Evolutionary conservation across 108 stramenopile genomes (phyloP), one percentile per base, ranked within the genome.

Genomic region (Skeletonema costatum): DNA sequence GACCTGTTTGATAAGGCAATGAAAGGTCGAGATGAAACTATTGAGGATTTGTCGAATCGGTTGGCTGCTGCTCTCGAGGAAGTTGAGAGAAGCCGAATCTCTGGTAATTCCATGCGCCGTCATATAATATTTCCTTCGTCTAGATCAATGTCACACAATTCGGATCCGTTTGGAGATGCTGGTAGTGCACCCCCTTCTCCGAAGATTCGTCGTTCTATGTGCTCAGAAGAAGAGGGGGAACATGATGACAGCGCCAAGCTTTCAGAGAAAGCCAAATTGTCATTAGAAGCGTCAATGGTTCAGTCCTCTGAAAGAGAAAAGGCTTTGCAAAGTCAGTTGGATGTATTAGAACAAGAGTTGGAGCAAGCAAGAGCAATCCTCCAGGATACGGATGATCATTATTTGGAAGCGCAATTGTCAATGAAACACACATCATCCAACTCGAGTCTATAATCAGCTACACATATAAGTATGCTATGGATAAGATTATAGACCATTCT

Each of bases 301-400:
- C 73, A 81, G 39, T 70, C 68, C 13, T 68, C 80, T 17, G n/a
- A 14, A n/a, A 70, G 73, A 66, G 73, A 74, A 73, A 66, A 74
- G 53, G 84, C 79, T 11, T 75, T 91, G 64, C 81, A 86, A 68
- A 86, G 87, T 35, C 82, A 89, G 11, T 62, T 91, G 29, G 77
- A 84, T 10, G 80, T 80, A 9, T 70, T 91, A 67, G 93, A 93
- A 74, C 78, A 72, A 65, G 87, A 90, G 64, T 86, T 93, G 80
- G 75, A 73, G 58, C 85, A 89, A 11, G 68, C 46, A 17, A 63
- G 41, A 64, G 6, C 9, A 4, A n/a, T 46, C 16, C 14, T 46
- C 0, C 44, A 5, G 5, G 7, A 25, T 25, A 29, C 25, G 0
- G 53, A 25, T 56, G 53, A 56, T 25, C 51, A 53, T 9, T 56